These are phyloP conservation scores for Hygrocybe punicea DNA, from an alignment of 768 basidiomycete species.

Conservation along the genomic window DNA sequence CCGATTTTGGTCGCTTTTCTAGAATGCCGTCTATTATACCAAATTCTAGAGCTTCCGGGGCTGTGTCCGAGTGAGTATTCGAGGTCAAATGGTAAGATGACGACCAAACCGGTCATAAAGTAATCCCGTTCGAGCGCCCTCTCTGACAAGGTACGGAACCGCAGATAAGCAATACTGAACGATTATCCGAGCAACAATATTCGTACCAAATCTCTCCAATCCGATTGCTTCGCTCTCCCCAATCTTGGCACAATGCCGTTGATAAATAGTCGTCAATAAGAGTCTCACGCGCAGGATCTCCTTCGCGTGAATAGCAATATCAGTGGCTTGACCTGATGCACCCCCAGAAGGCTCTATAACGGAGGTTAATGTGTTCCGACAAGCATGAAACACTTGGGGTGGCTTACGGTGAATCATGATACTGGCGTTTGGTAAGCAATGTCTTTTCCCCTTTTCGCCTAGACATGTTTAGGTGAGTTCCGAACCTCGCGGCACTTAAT, in stretches of 20 bases:
- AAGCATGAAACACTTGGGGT: background rate
- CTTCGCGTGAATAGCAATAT: slow-evolving; percentile 96
- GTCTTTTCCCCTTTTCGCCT: slow-evolving; percentile 78
- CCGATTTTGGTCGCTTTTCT: slow-evolving; percentile 65
- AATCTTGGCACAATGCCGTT: slow-evolving; percentile 70
- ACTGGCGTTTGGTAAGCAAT: slow-evolving; percentile 87
- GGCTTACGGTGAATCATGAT: slow-evolving; percentile 96
- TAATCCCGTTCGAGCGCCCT: slow-evolving; percentile 91
- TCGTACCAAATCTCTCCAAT: slow-evolving; percentile 73
- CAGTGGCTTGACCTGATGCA: slow-evolving; percentile 90
- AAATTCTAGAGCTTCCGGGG: slow-evolving; percentile 85
- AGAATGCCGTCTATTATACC: slow-evolving; percentile 93
- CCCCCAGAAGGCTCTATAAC: slow-evolving; percentile 89
- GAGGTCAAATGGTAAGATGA: slow-evolving; percentile 17
- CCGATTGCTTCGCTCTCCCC: slow-evolving; percentile 65
- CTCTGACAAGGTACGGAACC: slow-evolving; percentile 45
- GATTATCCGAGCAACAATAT: slow-evolving; percentile 8
- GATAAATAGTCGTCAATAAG: slow-evolving; percentile 83
- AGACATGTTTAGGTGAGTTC: background rate
- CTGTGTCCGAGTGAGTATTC: slow-evolving; percentile 37
- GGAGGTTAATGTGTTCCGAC: slow-evolving; percentile 6
- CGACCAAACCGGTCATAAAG: slow-evolving; percentile 77
- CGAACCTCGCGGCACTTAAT: background rate
- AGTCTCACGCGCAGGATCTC: slow-evolving; percentile 90
- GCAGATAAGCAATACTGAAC: slow-evolving; percentile 18